Conservation (phyloP, 2,329 filamentous ascomycete genomes). For the Diplodia intermedia region DNA sequence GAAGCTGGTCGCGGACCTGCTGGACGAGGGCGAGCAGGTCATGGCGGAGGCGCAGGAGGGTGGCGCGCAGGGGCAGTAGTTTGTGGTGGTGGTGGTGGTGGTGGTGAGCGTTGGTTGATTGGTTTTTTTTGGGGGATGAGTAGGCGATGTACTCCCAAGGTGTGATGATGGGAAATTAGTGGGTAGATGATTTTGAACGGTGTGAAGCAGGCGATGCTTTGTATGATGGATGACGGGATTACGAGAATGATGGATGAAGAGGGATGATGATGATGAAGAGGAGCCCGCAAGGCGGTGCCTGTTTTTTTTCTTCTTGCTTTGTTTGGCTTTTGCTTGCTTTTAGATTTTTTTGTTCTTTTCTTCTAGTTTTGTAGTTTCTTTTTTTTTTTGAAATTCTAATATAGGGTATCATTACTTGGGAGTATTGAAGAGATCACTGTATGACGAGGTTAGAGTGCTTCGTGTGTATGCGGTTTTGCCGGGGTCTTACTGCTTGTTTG, state of each 20-base stretch:
- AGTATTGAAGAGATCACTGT: not conserved
- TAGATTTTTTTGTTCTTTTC: not conserved
- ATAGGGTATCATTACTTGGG: not conserved
- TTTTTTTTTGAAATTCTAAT: not conserved
- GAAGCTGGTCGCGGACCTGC: slow-evolving; percentile 80
- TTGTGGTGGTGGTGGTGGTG: too few species aligned
- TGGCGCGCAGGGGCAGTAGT: not conserved
- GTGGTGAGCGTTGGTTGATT: not conserved
- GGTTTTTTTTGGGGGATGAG: too few species aligned
- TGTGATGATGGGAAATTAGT: not conserved
- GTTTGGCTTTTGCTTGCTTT: not conserved
- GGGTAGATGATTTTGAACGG: not conserved
- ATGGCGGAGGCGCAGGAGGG: slow-evolving; percentile 66
- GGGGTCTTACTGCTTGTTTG: not conserved
- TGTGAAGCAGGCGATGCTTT: not conserved
- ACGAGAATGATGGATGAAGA: too few species aligned
- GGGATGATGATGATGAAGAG: too few species aligned
- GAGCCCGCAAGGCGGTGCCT: not conserved
- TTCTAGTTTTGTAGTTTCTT: not conserved
- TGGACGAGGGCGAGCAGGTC: slow-evolving; percentile 93
- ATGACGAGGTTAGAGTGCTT: not conserved
- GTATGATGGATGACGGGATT: too few species aligned
- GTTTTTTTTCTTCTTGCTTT: not conserved
- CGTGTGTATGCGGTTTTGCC: not conserved
- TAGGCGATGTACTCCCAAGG: too few species aligned